phyloP scores from a whole-genome alignment of 768 basidiomycete species.

The Boletales sp. region DNA sequence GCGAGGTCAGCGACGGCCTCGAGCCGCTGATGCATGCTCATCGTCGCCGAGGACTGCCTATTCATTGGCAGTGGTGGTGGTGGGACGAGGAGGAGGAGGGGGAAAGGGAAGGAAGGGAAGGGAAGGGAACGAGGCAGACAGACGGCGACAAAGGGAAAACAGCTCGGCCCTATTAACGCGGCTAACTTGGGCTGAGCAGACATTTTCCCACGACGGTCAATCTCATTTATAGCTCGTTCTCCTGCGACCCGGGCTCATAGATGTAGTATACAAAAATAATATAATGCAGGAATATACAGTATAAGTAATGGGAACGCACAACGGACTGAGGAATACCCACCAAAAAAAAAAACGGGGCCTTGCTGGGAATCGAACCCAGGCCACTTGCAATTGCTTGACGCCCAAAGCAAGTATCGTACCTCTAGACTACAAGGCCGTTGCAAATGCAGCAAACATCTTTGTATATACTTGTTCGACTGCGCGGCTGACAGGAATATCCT shows the following conservation, averaged over 20 bases:
- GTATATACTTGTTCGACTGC: neutral
- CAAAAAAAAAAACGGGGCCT: slow-evolving; percentile 25
- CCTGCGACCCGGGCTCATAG: no score
- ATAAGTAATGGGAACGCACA: no score
- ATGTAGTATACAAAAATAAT: no score
- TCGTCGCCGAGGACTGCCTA: slow-evolving; percentile 40
- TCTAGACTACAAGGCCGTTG: slow-evolving; percentile 33
- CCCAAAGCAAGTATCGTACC: slow-evolving; percentile 40
- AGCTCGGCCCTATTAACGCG: slow-evolving; percentile 16
- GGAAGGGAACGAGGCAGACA: slow-evolving; percentile 15
- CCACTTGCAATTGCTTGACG: slow-evolving; percentile 30
- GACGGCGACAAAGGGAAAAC: slow-evolving; percentile 22
- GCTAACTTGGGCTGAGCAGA: slow-evolving; percentile 19
- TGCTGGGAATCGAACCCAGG: slow-evolving; percentile 41
- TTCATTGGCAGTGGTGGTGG: slow-evolving; percentile 26
- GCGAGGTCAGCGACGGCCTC: slow-evolving; percentile 72
- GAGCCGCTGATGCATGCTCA: slow-evolving; percentile 60
- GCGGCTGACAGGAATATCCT: slow-evolving; percentile 16
- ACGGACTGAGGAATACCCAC: neutral
- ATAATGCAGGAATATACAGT: neutral
- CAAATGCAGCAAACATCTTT: no score
- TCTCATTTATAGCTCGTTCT: slow-evolving; percentile 1
- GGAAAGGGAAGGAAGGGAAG: slow-evolving; percentile 9
- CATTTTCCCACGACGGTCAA: slow-evolving; percentile 21
- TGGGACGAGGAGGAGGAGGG: slow-evolving; percentile 7